Conservation (phyloP, 148 eudicot species). For the Polygonum maritimum region DNA sequence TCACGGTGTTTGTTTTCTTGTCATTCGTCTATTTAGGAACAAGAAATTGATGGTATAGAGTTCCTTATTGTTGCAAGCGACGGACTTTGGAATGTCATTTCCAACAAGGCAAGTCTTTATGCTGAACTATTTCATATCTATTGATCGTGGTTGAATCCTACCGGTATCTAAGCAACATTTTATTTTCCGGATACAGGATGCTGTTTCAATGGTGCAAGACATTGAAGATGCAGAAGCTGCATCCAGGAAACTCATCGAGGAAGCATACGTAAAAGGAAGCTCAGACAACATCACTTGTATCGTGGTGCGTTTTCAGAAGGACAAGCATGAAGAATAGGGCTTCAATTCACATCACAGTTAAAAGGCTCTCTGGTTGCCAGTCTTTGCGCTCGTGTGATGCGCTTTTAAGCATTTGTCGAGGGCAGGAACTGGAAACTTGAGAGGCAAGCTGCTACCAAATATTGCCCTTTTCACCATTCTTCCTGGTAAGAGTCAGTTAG, state of each 20-base stretch:
- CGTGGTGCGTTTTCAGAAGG: constrained; percentile 43
- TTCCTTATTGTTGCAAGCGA: constrained; percentile 83
- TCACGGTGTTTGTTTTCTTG: not conserved
- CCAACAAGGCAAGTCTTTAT: constrained; percentile 42
- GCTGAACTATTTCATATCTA: not conserved
- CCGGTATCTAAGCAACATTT: not conserved
- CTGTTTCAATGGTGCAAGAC: constrained; percentile 51
- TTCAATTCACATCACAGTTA: not conserved
- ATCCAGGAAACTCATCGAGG: constrained; percentile 52
- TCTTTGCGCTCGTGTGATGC: not conserved
- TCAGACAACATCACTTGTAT: constrained; percentile 78
- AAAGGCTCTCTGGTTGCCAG: not conserved
- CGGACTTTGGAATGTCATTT: constrained; percentile 79
- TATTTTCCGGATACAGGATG: constrained; percentile 36
- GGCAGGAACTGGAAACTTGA: not conserved
- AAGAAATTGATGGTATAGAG: constrained; percentile 62
- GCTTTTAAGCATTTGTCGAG: not conserved
- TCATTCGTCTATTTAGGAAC: constrained; percentile 33
- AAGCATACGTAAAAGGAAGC: constrained; percentile 61
- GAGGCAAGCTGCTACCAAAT: not conserved
- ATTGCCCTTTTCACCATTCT: not conserved
- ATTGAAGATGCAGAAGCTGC: constrained; percentile 65
- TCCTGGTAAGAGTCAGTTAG: not conserved
- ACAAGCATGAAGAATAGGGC: not conserved
- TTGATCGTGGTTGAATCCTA: not conserved